Conservation (phyloP, 345 rosid species). For the Brassica incana region DNA sequence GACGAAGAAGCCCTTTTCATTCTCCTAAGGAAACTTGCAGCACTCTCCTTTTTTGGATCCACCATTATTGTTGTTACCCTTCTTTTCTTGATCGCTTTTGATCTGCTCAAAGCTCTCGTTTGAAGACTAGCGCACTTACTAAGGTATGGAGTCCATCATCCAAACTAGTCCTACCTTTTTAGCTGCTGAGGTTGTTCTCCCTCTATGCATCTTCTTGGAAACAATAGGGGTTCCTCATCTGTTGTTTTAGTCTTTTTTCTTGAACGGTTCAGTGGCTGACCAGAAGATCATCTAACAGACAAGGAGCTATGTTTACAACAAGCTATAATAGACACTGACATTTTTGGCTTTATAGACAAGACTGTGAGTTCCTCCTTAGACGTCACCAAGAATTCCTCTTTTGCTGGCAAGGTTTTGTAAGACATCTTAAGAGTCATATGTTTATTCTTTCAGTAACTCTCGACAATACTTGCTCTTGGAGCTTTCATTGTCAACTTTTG, state of each 20-base stretch:
- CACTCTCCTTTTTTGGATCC: slow-evolving; percentile 45
- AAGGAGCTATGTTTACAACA: slow-evolving; percentile 57
- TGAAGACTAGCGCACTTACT: neutral
- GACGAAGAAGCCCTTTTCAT: slow-evolving; percentile 43
- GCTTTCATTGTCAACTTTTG: neutral
- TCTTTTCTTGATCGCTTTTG: slow-evolving; percentile 35
- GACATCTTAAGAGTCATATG: slow-evolving; percentile 41
- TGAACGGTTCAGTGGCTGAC: slow-evolving; percentile 33
- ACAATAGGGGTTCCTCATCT: slow-evolving; percentile 29
- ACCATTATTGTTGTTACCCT: slow-evolving; percentile 24
- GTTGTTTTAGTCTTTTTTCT: slow-evolving; percentile 31
- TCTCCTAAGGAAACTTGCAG: slow-evolving; percentile 50
- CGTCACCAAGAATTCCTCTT: slow-evolving; percentile 17
- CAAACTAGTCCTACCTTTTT: slow-evolving; percentile 21
- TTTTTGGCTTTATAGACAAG: slow-evolving; percentile 39
- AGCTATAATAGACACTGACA: slow-evolving; percentile 44
- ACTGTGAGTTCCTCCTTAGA: slow-evolving; percentile 32
- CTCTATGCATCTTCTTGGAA: slow-evolving; percentile 36
- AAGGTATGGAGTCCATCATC: slow-evolving; percentile 3
- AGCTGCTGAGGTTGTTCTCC: slow-evolving; percentile 29
- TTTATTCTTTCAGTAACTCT: slow-evolving; percentile 14
- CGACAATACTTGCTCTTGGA: neutral
- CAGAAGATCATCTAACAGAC: slow-evolving; percentile 32
- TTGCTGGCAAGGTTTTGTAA: slow-evolving; percentile 22
- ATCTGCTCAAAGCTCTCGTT: slow-evolving; percentile 35